Evolutionary conservation across 2,329 filamentous ascomycete species (phyloP), one percentile per base, ranked within the genome.

Genomic region (Penicillium brevicompactum): DNA sequence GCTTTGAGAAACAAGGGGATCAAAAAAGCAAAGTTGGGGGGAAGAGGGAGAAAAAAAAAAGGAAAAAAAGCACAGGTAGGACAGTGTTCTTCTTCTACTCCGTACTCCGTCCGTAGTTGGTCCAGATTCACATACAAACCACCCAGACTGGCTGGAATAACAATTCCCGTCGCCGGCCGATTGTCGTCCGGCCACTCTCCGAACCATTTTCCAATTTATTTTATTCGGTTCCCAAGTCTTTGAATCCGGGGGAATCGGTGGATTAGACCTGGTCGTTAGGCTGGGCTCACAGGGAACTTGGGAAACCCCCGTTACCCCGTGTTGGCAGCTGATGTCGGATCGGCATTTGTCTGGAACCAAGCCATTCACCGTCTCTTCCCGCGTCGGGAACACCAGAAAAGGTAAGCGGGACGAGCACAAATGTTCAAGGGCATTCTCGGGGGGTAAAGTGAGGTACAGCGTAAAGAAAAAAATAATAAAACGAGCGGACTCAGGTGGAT

Each of bases 331-430:
- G 51, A 52, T 60, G 56, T 51, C 60, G 55, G 61, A 62, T 63
- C 61, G 57, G 61, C 61, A 63, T 55, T 48, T 55, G 57, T 53
- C 32, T 53, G 53, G 53, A 55, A 42, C 49, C 43, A 51, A 60
- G 53, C 31, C 55, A 58, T 51, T 53, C 50, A 57, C 49, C 57
- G 53, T 54, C 46, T 53, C 53, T 57, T 51, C 52, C 37, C 46
- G 51, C 50, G 41, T 56, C 62, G 63, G 63, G 56, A 65, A 63
- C 51, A 53, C 63, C 63, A 49, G 22, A 61, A 59, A 27, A 50
- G 59, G 62, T 34, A 59, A 64, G 53, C 55, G 54, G 47, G 27
- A 55, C 41, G 45, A 55, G 21, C 13, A 13, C 14, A 14, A 37
- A 10, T 34, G 50, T 22, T 41, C 27, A 47, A 45, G 24, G 27